phyloP scores from a whole-genome alignment of 1,284 basidiomycete genomes.

The Tilletia walkeri region DNA sequence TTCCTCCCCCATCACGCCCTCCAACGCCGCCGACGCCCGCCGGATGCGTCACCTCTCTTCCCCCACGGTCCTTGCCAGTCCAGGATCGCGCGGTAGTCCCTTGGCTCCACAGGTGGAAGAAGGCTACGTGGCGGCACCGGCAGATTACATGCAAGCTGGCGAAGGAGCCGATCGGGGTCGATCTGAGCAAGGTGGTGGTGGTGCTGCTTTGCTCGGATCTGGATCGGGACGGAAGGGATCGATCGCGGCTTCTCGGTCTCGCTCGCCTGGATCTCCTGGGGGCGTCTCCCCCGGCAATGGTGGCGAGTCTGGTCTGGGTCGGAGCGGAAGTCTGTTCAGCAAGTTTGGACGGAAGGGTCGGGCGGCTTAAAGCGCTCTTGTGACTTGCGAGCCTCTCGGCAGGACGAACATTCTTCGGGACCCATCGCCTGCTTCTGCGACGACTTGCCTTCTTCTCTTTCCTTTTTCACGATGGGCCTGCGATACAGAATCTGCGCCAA shows the following conservation, averaged over 20 bases:
- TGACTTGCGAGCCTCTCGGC: no score
- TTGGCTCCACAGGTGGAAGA: slow-evolving; percentile 3
- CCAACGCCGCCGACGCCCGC: slow-evolving; percentile 11
- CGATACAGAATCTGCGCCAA: no score
- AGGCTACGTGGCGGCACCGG: no score
- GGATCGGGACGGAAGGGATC: background rate
- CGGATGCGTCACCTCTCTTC: slow-evolving; percentile 19
- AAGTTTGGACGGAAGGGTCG: background rate
- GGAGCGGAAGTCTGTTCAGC: slow-evolving; percentile 8
- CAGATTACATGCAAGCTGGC: background rate
- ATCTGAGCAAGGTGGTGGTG: background rate
- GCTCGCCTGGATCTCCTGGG: no score
- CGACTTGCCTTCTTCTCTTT: no score
- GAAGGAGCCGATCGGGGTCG: background rate
- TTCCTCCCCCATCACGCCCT: background rate
- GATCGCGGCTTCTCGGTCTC: no score
- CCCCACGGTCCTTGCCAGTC: slow-evolving; percentile 13
- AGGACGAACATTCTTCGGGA: no score
- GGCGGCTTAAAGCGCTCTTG: no score
- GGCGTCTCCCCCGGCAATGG: no score
- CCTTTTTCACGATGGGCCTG: no score
- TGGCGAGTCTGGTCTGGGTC: background rate
- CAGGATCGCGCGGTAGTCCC: background rate
- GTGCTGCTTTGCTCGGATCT: background rate
- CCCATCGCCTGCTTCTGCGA: no score